Conservation (phyloP, 2,329 filamentous ascomycete species). For the Cryphonectria parasitica region DNA sequence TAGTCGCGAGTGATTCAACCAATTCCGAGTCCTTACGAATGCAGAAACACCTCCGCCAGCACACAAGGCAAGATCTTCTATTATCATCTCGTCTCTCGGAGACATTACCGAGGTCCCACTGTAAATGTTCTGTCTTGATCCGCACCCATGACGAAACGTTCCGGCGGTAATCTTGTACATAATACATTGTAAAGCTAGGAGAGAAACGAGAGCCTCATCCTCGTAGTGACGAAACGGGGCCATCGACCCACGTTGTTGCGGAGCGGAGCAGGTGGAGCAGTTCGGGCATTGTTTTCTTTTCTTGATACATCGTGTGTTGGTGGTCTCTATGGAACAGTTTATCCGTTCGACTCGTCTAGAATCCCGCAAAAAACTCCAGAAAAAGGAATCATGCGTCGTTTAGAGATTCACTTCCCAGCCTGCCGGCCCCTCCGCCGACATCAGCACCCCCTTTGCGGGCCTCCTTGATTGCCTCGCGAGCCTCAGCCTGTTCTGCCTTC, state of each 20-base stretch:
- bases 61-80: background rate
- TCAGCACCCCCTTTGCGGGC: constrained; percentile 29
- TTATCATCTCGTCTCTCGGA: constrained; percentile 7
- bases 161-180: background rate
- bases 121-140: background rate
- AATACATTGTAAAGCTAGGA: background rate
- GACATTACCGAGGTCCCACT: background rate
- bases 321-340: background rate
- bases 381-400: constrained; percentile 2
- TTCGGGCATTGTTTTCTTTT: background rate
- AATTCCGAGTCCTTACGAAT: background rate
- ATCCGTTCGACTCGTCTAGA: background rate
- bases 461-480: constrained; percentile 32
- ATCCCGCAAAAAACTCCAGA: background rate
- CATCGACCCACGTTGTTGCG: background rate
- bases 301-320: background rate
- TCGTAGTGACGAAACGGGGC: background rate
- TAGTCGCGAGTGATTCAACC: background rate
- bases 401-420: constrained; percentile 18
- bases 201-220: background rate
- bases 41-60: background rate
- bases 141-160: background rate
- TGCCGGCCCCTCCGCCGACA: constrained; percentile 30
- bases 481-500: constrained; percentile 33
- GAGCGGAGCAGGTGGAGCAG: background rate